Evolutionary conservation across 345 rosid species (phyloP), one percentile per base, ranked within the genome.

Genomic region (Populus pruinosa): DNA sequence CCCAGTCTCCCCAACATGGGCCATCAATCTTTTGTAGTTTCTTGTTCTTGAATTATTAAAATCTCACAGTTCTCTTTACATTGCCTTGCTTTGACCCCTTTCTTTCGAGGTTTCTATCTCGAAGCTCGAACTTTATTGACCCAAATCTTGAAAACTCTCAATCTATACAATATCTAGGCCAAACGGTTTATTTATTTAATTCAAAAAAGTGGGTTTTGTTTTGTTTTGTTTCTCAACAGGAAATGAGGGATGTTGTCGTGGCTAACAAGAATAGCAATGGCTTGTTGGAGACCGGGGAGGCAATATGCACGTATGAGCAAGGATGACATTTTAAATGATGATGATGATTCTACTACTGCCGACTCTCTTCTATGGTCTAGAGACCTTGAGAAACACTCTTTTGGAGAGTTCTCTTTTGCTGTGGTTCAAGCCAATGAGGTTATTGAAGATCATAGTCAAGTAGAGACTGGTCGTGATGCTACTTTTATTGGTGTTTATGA

Each of bases 221-320:
- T 76, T 33, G 31, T 31, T 41, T 41, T 41, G 49, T 33, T 53
- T 53, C 70, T 49, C 23, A 27, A 47, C 80, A 73, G 89, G 93
- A 90, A 93, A 95, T 95, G 99, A 90, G 96, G 97, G 93, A 93
- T 95, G 99, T 82, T 86, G 78, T 90, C 94, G 78, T 92, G 96
- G 96, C 44, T 95, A 75, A 84, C 74, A 86, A 92, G 89, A 82
- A 84, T 87, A 69, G 90, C 89, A 71, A 82, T 86, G 81, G 89
- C 90, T 55, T 95, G 98, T 81, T 89, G 94, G 89, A 81, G 88
- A 86, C 97, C 96, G 72, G 79, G 90, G 75, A 80, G 93, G 61
- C 84, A 82, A 69, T 93, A 91, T 88, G 91, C 87, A 66, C 96
- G 97, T 83, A 93, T 95, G 99, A 91, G 74, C 91, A 89, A 78